A percentile compares a stretch with the other conserved stretches of the same genome.
These are phyloP conservation scores for Stephania cephalantha DNA, from an alignment of 164 flowering plant species.

Conservation along the genomic window DNA sequence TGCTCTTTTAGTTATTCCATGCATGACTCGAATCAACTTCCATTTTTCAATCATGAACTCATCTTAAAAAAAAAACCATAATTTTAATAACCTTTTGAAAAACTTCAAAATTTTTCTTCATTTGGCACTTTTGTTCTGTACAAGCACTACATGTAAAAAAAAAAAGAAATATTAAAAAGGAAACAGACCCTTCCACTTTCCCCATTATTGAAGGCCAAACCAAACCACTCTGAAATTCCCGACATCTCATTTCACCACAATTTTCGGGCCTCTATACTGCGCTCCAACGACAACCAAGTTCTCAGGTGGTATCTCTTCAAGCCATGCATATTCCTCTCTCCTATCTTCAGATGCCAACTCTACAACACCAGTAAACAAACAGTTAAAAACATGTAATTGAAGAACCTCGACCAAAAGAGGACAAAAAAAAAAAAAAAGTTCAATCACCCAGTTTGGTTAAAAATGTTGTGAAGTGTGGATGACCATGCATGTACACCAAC, in stretches of 20 bases:
- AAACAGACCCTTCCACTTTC: neutral
- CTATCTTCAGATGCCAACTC: neutral
- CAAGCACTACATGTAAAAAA: neutral
- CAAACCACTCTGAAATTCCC: neutral
- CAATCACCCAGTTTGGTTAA: neutral
- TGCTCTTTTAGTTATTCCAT: no score
- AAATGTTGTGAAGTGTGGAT: no score
- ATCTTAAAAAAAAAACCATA: neutral
- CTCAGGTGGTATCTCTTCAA: slow-evolving; percentile 23
- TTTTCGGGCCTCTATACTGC: slow-evolving; percentile 26
- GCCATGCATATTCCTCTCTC: slow-evolving; percentile 24
- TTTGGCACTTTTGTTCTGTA: neutral
- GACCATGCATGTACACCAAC: no score
- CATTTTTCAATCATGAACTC: no score
- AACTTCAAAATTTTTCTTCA: neutral
- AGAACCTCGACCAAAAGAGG: neutral
- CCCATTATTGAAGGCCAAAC: neutral
- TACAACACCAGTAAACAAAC: neutral
- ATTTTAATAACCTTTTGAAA: no score
- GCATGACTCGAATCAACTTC: no score
- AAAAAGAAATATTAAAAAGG: neutral
- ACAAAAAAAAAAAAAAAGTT: slow-evolving; percentile 5
- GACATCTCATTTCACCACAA: slow-evolving; percentile 15
- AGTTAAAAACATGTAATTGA: no score
- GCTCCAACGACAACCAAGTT: slow-evolving; percentile 22